Evolutionary conservation across 1,284 basidiomycete genomes (phyloP), one percentile per base, ranked within the genome.

Genomic region (Ceratobasidium sp.): DNA sequence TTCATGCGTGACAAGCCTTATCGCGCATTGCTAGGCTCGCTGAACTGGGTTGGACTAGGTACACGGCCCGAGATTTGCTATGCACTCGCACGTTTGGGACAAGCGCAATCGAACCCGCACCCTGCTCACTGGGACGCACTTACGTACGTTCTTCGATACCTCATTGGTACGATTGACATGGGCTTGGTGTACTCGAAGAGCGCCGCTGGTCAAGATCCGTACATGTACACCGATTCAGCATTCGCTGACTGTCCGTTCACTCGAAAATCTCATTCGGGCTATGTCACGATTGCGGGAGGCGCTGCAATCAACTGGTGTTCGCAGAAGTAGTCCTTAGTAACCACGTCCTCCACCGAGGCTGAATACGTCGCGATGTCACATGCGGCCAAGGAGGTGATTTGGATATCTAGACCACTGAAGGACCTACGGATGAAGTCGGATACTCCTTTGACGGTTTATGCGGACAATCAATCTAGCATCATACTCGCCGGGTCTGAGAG

Each of bases 231-330:
- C 1, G 69, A 75, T 23, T 71, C 76, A 13, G 77, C 61, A 42
- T 64, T 67, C n/a, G 60, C 70, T 0, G 77, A 78, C 56, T 66
- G 67, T 26, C 77, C 77, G 0, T 44, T 53, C 28, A 58, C 53
- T 44, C 49, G 66, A 1, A 68, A 77, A 33, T 87, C 86, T 0
- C 85, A 86, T 23, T 86, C 85, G 10, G 87, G 88, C 0, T 87
- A 85, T 77, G 80, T 82, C 7, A 86, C 86, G 79, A 81, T 80
- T 3, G 55, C 84, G 18, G 81, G 81, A 26, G 82, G 82, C 2
- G 84, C 83, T 18, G 76, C 83, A 1, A 80, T 89, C 49, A 83
- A 81, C 20, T 86, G 85, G 85, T 71, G 78, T 15, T 84, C 83
- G 0, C 82, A 83, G n/a, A 80, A 83, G 13, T 86, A 87, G 78